Conservation (phyloP, 2,329 filamentous ascomycete species). For the Blumeria hordei region DNA sequence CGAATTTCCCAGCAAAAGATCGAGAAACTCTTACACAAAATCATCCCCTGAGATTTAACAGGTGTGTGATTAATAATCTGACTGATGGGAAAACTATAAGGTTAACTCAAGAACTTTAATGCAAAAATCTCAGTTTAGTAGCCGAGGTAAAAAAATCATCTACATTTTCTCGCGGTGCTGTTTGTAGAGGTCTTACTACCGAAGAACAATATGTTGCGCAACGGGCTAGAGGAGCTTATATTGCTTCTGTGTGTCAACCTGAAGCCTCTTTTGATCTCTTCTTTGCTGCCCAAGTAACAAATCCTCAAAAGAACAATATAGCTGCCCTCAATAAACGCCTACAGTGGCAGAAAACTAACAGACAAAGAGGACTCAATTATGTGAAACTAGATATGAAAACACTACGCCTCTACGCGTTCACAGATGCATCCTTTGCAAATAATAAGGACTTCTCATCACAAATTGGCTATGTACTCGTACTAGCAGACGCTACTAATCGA, state of each 20-base stretch:
- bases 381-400: neutral
- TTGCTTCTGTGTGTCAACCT: constrained; percentile 2
- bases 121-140: neutral
- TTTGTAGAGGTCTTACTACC: neutral
- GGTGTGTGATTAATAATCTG: neutral
- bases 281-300: neutral
- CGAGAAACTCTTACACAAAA: neutral
- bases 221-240: constrained; percentile 3
- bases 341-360: neutral
- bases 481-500: neutral
- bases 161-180: neutral
- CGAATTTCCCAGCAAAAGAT: constrained; percentile 2
- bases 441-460: neutral
- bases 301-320: neutral
- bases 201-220: constrained; percentile 3
- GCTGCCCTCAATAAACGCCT: neutral
- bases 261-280: constrained; percentile 3
- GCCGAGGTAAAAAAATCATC: neutral
- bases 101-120: constrained; percentile 1
- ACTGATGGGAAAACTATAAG: neutral
- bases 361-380: neutral
- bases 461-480: neutral
- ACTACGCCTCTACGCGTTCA: neutral
- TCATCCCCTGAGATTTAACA: neutral
- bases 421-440: constrained; percentile 1